A percentile compares a stretch with the other conserved stretches of the same genome.
phyloP scores from a whole-genome alignment of 495 filamentous ascomycete species.

The Xylaria curta region DNA sequence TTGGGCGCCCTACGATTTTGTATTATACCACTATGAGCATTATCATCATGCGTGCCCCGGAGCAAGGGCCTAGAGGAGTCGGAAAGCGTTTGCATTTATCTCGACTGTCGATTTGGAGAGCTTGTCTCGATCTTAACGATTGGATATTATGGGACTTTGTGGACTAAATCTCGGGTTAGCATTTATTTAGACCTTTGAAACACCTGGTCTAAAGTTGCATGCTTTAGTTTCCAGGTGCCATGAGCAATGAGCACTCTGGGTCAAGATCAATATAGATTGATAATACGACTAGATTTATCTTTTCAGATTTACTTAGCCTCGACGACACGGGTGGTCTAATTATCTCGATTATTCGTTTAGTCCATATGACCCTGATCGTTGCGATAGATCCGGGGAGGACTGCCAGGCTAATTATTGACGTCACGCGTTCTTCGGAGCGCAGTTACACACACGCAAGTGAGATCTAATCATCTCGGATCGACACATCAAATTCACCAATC shows the following conservation, averaged over 20 bases:
- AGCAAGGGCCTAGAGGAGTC: neutral
- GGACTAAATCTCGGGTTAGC: neutral
- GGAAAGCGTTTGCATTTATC: slow-evolving; percentile 8
- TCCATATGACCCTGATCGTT: neutral
- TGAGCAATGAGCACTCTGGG: too few species aligned
- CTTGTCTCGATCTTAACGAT: neutral
- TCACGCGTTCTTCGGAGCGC: neutral
- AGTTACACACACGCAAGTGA: neutral
- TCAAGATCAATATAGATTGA: neutral
- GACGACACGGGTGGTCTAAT: neutral
- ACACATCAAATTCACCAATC: slow-evolving; percentile 2
- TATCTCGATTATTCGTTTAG: neutral
- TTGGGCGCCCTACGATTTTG: neutral
- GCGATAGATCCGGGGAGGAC: neutral
- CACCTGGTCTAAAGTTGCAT: neutral
- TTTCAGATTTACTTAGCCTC: neutral
- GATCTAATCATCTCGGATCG: neutral
- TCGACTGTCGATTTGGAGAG: neutral
- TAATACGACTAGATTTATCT: neutral
- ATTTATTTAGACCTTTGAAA: neutral
- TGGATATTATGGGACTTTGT: neutral
- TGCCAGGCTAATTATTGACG: neutral
- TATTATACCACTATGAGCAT: slow-evolving; percentile 2
- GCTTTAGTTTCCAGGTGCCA: neutral
- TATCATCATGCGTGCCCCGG: neutral